Evolutionary conservation across 2,329 filamentous ascomycete species (phyloP), one percentile per base, ranked within the genome.

Genomic region (Fusarium nurragi): DNA sequence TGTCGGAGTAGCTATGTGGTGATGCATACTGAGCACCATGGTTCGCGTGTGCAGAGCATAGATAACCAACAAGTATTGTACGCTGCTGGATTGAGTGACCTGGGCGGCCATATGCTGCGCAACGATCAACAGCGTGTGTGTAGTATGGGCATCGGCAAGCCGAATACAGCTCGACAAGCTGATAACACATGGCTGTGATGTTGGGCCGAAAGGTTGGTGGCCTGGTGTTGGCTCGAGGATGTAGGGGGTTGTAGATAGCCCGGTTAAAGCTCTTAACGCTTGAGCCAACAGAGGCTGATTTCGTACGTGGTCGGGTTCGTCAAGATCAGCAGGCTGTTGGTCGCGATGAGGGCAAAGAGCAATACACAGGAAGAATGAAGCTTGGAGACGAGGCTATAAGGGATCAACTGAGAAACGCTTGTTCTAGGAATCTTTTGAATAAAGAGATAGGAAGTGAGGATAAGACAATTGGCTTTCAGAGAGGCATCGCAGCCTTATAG

Each of bases 121-220:
- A 97, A 60, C 91, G 90, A 74, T 97, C 93, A 71, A 97, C 84
- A 44, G 91, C 88, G 76, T 97, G 94, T 73, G 90, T 85, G 82
- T 94, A 92, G 83, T 97, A 96, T 70, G 94, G 84, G 79, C 93
- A 97, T 65, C 88, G 86, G 84, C 93, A 97, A 54, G 90, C 91
- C 53, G 93, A 89, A 82, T 93, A 97, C 58, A 92, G 85, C 78
- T 97, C 93, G 71, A 94, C 83, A 63, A 97, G 80, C 79, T 94
- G 91, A 74, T 92, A 94, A 75, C 93, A 97, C 93, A 97, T 97
- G 62, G 67, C 83, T 76, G 48, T 23, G 50, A 44, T 65, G 30
- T 38, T 43, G 46, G 64, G 45, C 47, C 52, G 43, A 47, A 54
- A 49, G 53, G 38, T 60, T 56, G 45, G 65, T 67, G 60, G 64